phyloP scores from a whole-genome alignment of 2,329 filamentous ascomycete species.

The Microcyclosporella mali region DNA sequence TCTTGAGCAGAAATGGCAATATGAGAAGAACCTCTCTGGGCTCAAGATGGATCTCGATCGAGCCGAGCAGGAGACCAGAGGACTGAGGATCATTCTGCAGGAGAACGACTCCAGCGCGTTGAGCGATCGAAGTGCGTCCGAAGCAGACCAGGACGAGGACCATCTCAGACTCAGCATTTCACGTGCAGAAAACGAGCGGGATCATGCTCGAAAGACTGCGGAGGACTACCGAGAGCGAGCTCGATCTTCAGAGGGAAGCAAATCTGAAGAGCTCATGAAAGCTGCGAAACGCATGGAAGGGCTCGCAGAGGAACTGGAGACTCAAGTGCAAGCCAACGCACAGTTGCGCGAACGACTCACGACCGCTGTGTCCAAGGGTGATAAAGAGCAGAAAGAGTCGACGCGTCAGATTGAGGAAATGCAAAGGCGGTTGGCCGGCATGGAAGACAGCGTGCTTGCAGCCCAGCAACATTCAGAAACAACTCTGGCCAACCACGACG shows the following conservation, averaged over 20 bases:
- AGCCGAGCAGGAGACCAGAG: conserved; percentile 83
- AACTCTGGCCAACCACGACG: conserved; percentile 74
- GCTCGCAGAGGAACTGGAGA: conserved; percentile 69
- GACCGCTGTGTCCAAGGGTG: conserved; percentile 74
- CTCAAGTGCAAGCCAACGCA: conserved; percentile 73
- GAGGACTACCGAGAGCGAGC: conserved; percentile 57
- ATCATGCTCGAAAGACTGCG: conserved; percentile 63
- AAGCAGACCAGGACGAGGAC: conserved; percentile 27
- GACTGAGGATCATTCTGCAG: conserved; percentile 69
- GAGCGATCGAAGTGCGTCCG: conserved; percentile 36
- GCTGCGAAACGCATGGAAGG: conserved; percentile 74
- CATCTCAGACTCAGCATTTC: conserved; percentile 61
- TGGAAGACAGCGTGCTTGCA: conserved; percentile 77
- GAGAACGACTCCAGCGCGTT: conserved; percentile 77
- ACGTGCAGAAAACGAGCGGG: conserved; percentile 63
- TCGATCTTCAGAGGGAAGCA: conserved; percentile 43
- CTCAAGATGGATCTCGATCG: conserved; percentile 96
- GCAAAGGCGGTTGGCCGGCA: conserved; percentile 68
- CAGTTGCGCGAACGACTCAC: conserved; percentile 69
- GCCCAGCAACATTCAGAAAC: conserved; percentile 86
- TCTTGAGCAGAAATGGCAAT: conserved; percentile 91
- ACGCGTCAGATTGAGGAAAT: conserved; percentile 76
- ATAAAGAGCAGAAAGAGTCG: conserved; percentile 73
- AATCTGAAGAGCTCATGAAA: conserved; percentile 57
- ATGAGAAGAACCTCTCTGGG: conserved; percentile 80